These are phyloP conservation scores for Xylariaceae sp. DNA, from an alignment of 2,329 filamentous ascomycete genomes.

Conservation along the genomic window DNA sequence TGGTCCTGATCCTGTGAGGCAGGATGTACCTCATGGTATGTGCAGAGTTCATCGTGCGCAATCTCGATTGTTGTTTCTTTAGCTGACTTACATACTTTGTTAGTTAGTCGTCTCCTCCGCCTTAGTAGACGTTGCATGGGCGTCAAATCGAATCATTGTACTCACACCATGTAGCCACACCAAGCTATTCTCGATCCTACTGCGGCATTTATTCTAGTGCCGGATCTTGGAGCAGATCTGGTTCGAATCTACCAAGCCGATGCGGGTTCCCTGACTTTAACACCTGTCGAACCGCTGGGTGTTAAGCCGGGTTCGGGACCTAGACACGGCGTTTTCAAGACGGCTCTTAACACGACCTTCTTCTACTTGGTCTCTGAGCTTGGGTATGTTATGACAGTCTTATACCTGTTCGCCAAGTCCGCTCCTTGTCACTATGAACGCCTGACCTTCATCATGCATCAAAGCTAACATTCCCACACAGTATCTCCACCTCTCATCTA, in stretches of 20 bases:
- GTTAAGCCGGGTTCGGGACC: constrained; percentile 56
- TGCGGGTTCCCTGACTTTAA: constrained; percentile 41
- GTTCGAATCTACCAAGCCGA: constrained; percentile 55
- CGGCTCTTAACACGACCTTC: constrained; percentile 42
- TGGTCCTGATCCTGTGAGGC: constrained; percentile 41
- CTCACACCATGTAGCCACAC: constrained; percentile 42
- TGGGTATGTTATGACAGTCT: too few species aligned
- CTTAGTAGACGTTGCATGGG: too few species aligned
- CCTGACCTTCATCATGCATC: too few species aligned
- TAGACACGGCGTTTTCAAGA: constrained; percentile 58
- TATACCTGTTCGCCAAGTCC: too few species aligned
- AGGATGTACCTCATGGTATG: constrained; percentile 49
- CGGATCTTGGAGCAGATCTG: constrained; percentile 63
- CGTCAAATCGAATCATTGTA: too few species aligned
- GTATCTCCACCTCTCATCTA: too few species aligned
- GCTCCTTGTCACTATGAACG: too few species aligned
- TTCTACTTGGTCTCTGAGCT: constrained; percentile 59
- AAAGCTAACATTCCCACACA: too few species aligned
- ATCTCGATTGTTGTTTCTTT: too few species aligned
- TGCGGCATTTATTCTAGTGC: constrained; percentile 57
- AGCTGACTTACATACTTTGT: too few species aligned
- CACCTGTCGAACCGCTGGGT: constrained; percentile 37
- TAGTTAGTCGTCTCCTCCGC: too few species aligned
- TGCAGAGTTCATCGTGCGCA: too few species aligned
- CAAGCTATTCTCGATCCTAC: constrained; percentile 63